These are phyloP conservation scores for Tribonema minus DNA, from an alignment of 108 stramenopile species.

Conservation along the genomic window DNA sequence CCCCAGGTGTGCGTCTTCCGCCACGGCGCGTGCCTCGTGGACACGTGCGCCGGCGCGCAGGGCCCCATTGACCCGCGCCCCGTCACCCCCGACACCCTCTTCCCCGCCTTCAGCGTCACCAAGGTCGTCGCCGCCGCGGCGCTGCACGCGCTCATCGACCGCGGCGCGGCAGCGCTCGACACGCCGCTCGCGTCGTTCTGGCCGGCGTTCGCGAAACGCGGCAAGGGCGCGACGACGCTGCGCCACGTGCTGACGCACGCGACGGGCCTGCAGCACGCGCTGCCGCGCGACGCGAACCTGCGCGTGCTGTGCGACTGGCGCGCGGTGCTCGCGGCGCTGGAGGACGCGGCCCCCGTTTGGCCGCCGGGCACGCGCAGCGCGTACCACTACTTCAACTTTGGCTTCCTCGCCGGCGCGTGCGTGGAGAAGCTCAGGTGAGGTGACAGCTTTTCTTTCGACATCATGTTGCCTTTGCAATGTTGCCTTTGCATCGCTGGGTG, in stretches of 20 bases:
- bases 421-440: constrained; percentile 13
- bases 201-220: constrained; percentile 25
- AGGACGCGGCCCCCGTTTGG: constrained; percentile 34
- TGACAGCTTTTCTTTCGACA: no score
- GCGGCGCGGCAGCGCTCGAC: constrained; percentile 28
- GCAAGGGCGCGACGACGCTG: constrained; percentile 33
- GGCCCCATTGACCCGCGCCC: constrained; percentile 35
- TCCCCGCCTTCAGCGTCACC: constrained; percentile 30
- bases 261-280: constrained; percentile 40
- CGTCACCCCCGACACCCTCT: constrained; percentile 21
- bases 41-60: constrained; percentile 19
- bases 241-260: constrained; percentile 45
- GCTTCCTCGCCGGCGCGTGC: constrained; percentile 12
- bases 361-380: constrained; percentile 11
- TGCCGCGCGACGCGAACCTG: constrained; percentile 26
- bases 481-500: no score
- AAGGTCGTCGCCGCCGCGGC: constrained; percentile 38
- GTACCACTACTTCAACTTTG: constrained; percentile 47
- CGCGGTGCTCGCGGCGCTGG: neutral
- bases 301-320: constrained; percentile 25
- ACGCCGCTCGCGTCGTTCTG: constrained; percentile 28
- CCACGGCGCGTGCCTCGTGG: constrained; percentile 19
- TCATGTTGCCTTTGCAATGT: no score
- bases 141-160: constrained; percentile 31
- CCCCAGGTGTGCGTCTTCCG: constrained; percentile 31